Conservation (phyloP, 140 eudicot genomes). For the Ambrosia hybrid region DNA sequence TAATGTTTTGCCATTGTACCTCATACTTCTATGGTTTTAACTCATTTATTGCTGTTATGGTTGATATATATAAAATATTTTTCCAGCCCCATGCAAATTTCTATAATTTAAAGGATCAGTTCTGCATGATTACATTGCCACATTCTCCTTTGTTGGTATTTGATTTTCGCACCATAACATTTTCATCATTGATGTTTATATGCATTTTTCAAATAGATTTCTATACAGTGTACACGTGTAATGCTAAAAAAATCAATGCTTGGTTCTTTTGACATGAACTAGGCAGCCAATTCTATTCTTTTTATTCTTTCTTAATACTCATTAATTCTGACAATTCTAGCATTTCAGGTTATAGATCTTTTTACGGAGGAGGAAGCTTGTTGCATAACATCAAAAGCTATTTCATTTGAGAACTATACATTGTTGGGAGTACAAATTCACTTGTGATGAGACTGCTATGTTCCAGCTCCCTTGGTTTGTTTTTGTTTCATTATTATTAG, state of each 20-base stretch:
- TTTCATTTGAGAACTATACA: constrained; percentile 13
- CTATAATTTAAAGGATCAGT: not conserved
- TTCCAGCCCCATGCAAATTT: not conserved
- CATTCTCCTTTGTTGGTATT: too few species aligned
- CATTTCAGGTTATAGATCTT: constrained; percentile 23
- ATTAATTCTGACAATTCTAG: constrained; percentile 25
- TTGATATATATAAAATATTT: not conserved
- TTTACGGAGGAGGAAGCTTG: constrained; percentile 20
- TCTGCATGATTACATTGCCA: too few species aligned
- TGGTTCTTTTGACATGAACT: not conserved
- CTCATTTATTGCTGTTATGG: not conserved
- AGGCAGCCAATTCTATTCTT: not conserved
- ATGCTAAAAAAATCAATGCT: not conserved
- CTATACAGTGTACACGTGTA: not conserved
- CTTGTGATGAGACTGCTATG: constrained; percentile 1
- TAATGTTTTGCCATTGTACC: not conserved
- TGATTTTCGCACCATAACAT: not conserved
- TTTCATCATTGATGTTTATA: not conserved
- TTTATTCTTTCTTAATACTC: not conserved
- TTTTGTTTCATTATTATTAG: not conserved
- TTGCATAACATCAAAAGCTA: constrained; percentile 15
- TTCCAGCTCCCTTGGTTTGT: constrained; percentile 35
- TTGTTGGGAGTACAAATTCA: constrained; percentile 19
- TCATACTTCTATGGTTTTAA: constrained; percentile 1
- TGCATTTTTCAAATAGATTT: not conserved